Percentiles rank a stretch among this genome's conserved stretches.
These are phyloP conservation scores for Fusarium penzigii DNA, from an alignment of 2,329 filamentous ascomycete species.

Conservation along the genomic window DNA sequence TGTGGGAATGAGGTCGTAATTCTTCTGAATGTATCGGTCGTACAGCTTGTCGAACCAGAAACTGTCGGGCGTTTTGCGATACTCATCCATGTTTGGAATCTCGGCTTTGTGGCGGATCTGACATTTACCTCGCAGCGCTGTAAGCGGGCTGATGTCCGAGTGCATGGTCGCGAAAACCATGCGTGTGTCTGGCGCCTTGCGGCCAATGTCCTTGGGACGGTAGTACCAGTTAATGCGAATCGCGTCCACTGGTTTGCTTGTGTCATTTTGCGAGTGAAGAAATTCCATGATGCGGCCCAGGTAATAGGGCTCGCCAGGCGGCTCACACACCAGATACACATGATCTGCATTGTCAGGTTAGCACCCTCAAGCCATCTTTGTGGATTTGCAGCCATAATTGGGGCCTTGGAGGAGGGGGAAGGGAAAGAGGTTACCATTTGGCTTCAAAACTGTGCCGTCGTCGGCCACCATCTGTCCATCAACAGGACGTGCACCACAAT, in stretches of 20 bases:
- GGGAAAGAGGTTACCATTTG: slow-evolving; percentile 68
- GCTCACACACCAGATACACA: slow-evolving; percentile 96
- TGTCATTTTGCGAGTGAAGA: slow-evolving; percentile 76
- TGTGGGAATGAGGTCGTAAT: slow-evolving; percentile 95
- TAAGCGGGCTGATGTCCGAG: slow-evolving; percentile 91
- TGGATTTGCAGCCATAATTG: slow-evolving; percentile 22
- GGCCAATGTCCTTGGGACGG: slow-evolving; percentile 90
- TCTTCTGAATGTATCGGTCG: slow-evolving; percentile 96
- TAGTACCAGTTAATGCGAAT: slow-evolving; percentile 98
- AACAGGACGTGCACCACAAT: slow-evolving; percentile 66
- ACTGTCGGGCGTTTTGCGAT: slow-evolving; percentile 79
- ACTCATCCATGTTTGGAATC: slow-evolving; percentile 78
- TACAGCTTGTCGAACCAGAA: slow-evolving; percentile 99
- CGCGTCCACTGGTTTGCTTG: slow-evolving; percentile 74
- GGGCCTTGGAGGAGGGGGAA: neutral
- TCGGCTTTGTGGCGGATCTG: slow-evolving; percentile 86
- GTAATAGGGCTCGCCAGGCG: slow-evolving; percentile 97
- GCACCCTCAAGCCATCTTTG: slow-evolving; percentile 21
- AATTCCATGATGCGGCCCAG: slow-evolving; percentile 98
- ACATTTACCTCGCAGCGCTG: slow-evolving; percentile 90
- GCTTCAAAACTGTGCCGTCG: slow-evolving; percentile 78
- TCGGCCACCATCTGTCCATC: slow-evolving; percentile 83
- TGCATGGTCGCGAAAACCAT: slow-evolving; percentile 97
- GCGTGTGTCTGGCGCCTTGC: slow-evolving; percentile 87
- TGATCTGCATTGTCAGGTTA: slow-evolving; percentile 56